phyloP scores from a whole-genome alignment of 192 early-diverging fungal species.

The Backusella westeae region DNA sequence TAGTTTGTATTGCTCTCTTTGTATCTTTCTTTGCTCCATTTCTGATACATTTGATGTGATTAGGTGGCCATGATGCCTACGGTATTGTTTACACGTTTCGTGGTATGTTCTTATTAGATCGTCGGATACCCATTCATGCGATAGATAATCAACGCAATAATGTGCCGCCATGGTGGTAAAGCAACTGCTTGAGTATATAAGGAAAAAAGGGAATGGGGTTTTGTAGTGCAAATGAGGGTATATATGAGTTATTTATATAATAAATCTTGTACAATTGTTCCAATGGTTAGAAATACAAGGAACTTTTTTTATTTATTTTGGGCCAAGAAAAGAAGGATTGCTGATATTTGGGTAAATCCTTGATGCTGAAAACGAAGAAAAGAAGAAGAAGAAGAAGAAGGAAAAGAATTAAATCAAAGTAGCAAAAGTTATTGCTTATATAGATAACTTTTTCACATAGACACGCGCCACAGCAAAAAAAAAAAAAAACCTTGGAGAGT shows the following conservation, averaged over 20 bases:
- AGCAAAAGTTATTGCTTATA: not conserved
- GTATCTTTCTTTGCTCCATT: not conserved
- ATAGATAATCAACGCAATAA: slow-evolving; percentile 33
- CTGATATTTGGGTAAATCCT: not conserved
- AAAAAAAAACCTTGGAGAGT: not conserved
- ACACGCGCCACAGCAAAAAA: not conserved
- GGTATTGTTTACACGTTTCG: slow-evolving; percentile 20
- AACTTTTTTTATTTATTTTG: not conserved
- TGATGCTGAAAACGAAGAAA: not conserved
- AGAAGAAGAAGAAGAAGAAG: not conserved
- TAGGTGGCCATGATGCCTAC: not conserved
- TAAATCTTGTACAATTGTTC: not conserved
- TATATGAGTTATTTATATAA: not conserved
- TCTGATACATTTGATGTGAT: not conserved
- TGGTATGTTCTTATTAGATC: slow-evolving; percentile 21
- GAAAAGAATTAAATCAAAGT: not conserved
- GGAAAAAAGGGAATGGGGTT: not conserved
- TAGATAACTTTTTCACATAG: not conserved
- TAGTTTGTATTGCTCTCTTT: slow-evolving; percentile 24
- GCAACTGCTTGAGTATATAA: slow-evolving; percentile 2
- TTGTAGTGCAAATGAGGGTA: not conserved
- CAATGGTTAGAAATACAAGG: not conserved
- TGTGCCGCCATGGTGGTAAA: slow-evolving; percentile 10
- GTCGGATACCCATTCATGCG: slow-evolving; percentile 23
- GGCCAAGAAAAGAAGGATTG: not conserved